phyloP scores from a whole-genome alignment of 179 eudicot genomes.

The Nepenthes alata region DNA sequence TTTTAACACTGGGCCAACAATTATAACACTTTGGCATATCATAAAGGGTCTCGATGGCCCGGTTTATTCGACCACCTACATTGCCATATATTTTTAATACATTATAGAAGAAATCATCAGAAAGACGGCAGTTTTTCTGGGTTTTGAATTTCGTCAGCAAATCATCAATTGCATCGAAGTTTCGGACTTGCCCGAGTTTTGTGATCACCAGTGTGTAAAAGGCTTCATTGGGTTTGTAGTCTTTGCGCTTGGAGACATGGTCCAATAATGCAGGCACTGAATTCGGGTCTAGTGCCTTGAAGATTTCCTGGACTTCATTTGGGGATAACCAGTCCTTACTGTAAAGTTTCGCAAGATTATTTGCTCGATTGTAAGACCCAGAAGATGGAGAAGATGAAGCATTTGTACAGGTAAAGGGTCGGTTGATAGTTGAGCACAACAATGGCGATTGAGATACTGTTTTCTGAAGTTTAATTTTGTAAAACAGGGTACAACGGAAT shows the following conservation, averaged over 20 bases:
- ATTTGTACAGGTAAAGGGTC: neutral
- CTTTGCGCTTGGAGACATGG: constrained; percentile 59
- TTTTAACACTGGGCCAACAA: constrained; percentile 64
- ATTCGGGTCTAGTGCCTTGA: constrained; percentile 42
- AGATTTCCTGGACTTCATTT: constrained; percentile 47
- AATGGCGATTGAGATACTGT: constrained; percentile 8
- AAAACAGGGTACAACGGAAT: too few species aligned
- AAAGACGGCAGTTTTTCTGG: constrained; percentile 43
- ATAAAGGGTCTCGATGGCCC: constrained; percentile 58
- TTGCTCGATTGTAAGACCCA: constrained; percentile 2
- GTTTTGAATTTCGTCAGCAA: constrained; percentile 36
- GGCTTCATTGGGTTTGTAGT: constrained; percentile 67
- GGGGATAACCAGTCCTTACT: constrained; percentile 83
- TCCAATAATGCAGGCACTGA: constrained; percentile 28
- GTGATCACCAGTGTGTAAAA: constrained; percentile 42
- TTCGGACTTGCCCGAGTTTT: constrained; percentile 43
- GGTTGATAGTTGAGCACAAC: constrained; percentile 7
- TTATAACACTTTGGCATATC: constrained; percentile 47
- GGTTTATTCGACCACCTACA: constrained; percentile 42
- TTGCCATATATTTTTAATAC: constrained; percentile 64
- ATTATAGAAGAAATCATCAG: constrained; percentile 59
- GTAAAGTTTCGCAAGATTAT: constrained; percentile 19
- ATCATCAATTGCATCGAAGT: constrained; percentile 53
- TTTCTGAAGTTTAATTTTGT: constrained; percentile 5
- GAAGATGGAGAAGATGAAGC: constrained; percentile 3